Conservation (phyloP, 2,329 filamentous ascomycete genomes). For the Cryphonectria nitschkei region DNA sequence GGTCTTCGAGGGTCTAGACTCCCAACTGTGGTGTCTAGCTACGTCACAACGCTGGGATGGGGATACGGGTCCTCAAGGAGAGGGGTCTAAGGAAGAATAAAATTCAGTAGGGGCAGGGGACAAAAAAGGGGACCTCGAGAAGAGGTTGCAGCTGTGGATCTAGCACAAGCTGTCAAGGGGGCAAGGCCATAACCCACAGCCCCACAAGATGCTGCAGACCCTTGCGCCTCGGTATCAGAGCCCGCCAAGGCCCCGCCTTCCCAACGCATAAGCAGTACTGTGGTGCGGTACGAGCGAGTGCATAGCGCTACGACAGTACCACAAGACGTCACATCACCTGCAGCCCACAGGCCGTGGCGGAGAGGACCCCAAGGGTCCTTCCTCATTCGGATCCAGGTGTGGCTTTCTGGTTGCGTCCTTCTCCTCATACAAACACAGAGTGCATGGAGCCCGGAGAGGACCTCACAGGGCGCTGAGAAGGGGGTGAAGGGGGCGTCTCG, state of each 20-base stretch:
- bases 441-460: not conserved
- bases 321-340: constrained; percentile 5
- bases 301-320: not conserved
- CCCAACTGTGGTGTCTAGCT: not conserved
- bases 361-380: constrained; percentile 13
- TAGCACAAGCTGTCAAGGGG: constrained; percentile 1
- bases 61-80: not conserved
- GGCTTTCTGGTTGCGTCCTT: not conserved
- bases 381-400: not conserved
- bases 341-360: not conserved
- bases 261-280: not conserved
- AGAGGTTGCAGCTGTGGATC: constrained; percentile 14
- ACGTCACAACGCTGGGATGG: constrained; percentile 1
- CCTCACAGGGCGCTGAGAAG: not conserved
- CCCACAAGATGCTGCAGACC: not conserved
- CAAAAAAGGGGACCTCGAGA: not conserved
- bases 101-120: not conserved
- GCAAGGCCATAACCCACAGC: not conserved
- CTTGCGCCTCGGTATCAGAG: not conserved
- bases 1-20: constrained; percentile 3
- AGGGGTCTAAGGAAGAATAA: not conserved
- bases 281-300: not conserved
- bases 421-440: not conserved
- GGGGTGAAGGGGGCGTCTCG: not conserved
- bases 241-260: not conserved